Conservation (phyloP, 192 early-diverging fungal genomes). For the Coemansia sp. region DNA sequence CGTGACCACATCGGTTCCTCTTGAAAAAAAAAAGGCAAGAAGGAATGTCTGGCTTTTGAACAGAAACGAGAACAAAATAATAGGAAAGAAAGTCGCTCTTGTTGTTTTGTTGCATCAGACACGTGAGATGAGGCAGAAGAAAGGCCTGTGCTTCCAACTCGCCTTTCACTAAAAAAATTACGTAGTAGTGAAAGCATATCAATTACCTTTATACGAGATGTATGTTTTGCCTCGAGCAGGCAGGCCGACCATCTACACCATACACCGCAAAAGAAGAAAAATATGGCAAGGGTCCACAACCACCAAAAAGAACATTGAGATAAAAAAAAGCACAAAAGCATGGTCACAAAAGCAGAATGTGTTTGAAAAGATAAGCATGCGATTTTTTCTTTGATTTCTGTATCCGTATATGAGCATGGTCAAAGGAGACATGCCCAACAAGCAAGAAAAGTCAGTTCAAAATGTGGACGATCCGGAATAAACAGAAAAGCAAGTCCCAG, state of each 20-base stretch:
- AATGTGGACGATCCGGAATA: neutral
- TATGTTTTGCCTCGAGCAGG: constrained; percentile 97
- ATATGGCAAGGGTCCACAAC: no score
- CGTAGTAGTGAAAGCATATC: neutral
- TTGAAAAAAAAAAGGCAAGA: neutral
- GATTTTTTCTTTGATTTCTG: constrained; percentile 1
- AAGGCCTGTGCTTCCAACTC: neutral
- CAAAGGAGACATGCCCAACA: constrained; percentile 1
- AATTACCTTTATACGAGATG: constrained; percentile 83
- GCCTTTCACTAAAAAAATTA: neutral
- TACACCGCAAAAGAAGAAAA: neutral
- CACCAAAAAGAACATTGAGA: neutral
- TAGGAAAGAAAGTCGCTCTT: neutral
- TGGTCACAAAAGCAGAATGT: constrained; percentile 9
- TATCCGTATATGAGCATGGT: neutral
- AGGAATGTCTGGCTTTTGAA: no score
- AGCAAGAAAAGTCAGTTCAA: constrained; percentile 4
- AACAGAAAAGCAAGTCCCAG: neutral
- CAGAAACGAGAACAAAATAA: neutral
- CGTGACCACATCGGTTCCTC: neutral
- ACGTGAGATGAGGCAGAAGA: neutral
- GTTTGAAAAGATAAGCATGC: neutral
- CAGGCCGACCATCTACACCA: constrained; percentile 80
- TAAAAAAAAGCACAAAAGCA: neutral
- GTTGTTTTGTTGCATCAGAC: neutral